A percentile compares a stretch with the other conserved stretches of the same genome.
Evolutionary conservation across 2,329 filamentous ascomycete genomes (phyloP).

Genomic region (Triangularia setosa): DNA sequence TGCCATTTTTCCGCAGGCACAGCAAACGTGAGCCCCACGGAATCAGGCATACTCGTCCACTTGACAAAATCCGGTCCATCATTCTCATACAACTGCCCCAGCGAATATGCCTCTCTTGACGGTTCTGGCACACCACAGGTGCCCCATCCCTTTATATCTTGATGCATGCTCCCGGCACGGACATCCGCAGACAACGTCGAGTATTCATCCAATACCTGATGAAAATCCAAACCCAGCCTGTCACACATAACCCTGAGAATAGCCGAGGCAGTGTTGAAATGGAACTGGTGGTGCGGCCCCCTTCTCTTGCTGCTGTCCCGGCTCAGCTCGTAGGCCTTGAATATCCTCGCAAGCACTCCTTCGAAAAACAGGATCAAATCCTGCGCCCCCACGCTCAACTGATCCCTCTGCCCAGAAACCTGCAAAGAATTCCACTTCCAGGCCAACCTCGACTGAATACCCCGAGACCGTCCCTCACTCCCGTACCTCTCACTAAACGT

Average conservation of each 20-base stretch:
- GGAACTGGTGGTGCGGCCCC: constrained; percentile 28
- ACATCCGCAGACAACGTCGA: neutral
- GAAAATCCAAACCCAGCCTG: neutral
- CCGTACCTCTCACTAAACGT: constrained; percentile 1
- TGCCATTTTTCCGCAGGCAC: constrained; percentile 32
- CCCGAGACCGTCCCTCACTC: neutral
- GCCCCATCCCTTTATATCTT: neutral
- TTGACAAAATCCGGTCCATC: constrained; percentile 7
- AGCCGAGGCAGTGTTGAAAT: constrained; percentile 38
- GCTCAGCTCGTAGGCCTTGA: neutral
- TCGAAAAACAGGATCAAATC: constrained; percentile 34
- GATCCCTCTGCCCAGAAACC: constrained; percentile 17
- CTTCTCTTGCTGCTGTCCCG: neutral
- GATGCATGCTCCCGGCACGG: neutral
- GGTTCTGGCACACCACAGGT: neutral
- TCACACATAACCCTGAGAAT: constrained; percentile 33
- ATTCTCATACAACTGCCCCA: neutral
- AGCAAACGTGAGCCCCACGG: constrained; percentile 36
- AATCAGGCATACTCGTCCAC: constrained; percentile 37
- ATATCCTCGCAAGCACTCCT: neutral
- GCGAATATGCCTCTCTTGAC: neutral
- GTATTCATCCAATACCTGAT: neutral
- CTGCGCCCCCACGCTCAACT: constrained; percentile 32
- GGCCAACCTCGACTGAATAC: constrained; percentile 27
- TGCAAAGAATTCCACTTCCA: constrained; percentile 29